Conservation (phyloP, 148 eudicot genomes). For the Chenopodium suecicum region DNA sequence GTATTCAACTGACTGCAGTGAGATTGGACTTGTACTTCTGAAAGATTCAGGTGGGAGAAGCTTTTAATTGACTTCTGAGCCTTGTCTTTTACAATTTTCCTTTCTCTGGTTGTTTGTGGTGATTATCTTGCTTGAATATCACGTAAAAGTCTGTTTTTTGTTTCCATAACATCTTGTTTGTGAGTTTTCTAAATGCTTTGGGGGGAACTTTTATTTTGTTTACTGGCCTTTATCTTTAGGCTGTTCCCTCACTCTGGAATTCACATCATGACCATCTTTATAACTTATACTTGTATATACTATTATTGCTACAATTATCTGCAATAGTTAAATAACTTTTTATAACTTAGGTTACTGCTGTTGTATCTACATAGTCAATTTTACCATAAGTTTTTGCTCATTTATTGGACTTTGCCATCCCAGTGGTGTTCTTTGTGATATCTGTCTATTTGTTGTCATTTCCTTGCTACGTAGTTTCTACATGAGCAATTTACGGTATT, state of each 20-base stretch:
- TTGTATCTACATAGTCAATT: neutral
- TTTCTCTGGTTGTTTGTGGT: neutral
- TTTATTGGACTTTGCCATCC: neutral
- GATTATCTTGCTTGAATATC: neutral
- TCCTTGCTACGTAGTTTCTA: neutral
- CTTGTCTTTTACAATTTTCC: neutral
- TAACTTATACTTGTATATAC: neutral
- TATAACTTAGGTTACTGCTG: neutral
- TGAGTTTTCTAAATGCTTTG: neutral
- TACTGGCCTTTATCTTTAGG: neutral
- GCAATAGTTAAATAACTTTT: too few species aligned
- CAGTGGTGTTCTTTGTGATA: neutral
- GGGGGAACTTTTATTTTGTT: neutral
- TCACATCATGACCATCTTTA: neutral
- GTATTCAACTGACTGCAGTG: slow-evolving; percentile 86
- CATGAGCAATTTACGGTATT: neutral
- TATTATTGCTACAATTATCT: neutral
- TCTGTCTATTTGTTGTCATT: neutral
- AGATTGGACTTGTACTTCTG: slow-evolving; percentile 74
- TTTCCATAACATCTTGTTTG: neutral
- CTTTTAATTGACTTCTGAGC: neutral
- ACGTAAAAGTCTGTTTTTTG: neutral
- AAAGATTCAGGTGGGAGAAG: slow-evolving; percentile 56
- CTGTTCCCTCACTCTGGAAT: neutral
- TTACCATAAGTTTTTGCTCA: neutral